A percentile compares a stretch with the other conserved stretches of the same genome.
These are phyloP conservation scores for Hortiboletus flavorubellus DNA, from an alignment of 768 basidiomycete species.

Conservation along the genomic window DNA sequence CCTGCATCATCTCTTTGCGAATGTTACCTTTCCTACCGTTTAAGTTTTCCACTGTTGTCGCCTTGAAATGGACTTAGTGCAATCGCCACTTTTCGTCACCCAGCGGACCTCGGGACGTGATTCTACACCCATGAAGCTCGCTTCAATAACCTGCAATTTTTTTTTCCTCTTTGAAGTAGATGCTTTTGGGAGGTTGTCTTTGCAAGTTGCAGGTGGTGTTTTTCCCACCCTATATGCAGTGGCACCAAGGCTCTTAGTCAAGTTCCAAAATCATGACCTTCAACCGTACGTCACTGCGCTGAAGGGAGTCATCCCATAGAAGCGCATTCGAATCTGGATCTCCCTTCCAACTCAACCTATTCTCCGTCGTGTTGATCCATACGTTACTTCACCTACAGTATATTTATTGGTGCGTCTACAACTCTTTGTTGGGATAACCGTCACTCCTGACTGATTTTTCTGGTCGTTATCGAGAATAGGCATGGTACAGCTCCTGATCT, in stretches of 20 bases:
- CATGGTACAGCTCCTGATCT: not conserved
- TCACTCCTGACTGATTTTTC: not conserved
- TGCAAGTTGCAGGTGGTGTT: not conserved
- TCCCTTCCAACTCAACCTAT: not conserved
- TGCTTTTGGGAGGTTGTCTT: not conserved
- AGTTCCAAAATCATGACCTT: not conserved
- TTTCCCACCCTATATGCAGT: slow-evolving; percentile 12
- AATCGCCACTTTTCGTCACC: not conserved
- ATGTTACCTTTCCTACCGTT: not conserved
- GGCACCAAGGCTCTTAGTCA: not conserved
- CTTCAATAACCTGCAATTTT: not conserved
- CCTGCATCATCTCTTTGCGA: not conserved
- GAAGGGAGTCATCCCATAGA: not conserved
- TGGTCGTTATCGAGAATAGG: not conserved
- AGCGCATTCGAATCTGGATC: not conserved
- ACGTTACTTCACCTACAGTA: not conserved
- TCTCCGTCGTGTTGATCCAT: not conserved
- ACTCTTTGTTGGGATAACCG: not conserved
- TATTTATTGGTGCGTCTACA: slow-evolving; percentile 8
- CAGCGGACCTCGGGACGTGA: not conserved
- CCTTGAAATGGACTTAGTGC: not conserved
- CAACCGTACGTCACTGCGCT: not conserved
- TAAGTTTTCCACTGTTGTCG: not conserved
- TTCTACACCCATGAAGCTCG: not conserved
- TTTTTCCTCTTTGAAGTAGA: not conserved